Conservation (phyloP, 805 yeast genomes). For the Starmerella vaccinii region DNA sequence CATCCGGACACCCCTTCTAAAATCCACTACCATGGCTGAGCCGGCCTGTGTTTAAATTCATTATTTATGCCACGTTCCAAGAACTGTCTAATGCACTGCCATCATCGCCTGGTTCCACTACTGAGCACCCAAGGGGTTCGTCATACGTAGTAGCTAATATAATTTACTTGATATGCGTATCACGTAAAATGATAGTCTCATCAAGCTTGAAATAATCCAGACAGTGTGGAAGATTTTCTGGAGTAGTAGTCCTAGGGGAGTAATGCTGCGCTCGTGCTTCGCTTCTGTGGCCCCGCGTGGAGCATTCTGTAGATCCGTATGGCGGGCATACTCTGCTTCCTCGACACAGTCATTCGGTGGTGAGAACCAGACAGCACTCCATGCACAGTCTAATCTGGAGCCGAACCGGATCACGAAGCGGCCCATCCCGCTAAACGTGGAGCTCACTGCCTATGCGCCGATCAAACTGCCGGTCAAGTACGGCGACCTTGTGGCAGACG, state of each 20-base stretch:
- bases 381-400: background rate
- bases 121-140: no score
- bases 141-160: no score
- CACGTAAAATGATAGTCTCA: no score
- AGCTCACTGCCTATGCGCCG: slow-evolving; percentile 73
- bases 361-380: background rate
- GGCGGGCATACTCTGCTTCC: background rate
- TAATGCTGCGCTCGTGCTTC: background rate
- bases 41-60: no score
- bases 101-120: no score
- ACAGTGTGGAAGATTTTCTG: background rate
- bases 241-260: background rate
- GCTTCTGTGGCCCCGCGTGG: background rate
- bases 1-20: background rate
- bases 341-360: background rate
- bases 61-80: no score
- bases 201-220: no score
- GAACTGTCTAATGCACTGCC: no score
- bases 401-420: slow-evolving; percentile 14
- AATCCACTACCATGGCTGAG: background rate
- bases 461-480: slow-evolving; percentile 53
- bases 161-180: no score
- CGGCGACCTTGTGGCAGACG: slow-evolving; percentile 68
- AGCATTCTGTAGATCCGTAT: background rate
- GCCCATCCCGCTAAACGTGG: slow-evolving; percentile 62